Base-by-base conservation (phyloP, 2,329 filamentous ascomycete genomes). In the Fusarium piperis region DNA sequence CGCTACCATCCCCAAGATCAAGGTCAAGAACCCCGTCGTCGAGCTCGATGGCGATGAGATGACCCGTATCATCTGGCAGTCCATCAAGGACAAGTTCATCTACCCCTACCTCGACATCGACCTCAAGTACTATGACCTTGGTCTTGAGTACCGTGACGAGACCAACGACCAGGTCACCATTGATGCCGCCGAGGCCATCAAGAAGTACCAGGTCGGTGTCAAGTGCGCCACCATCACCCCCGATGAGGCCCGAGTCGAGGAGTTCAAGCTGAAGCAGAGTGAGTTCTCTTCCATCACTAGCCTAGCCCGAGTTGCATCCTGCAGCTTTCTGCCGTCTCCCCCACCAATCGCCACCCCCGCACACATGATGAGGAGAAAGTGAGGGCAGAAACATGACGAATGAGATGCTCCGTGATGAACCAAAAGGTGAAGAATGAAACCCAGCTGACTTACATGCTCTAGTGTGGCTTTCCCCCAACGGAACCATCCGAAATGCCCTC, bases 151-250 rank as follows among this genome's bases (percentile, higher is more conserved):
- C 89, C 93, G 96, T 81, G 95, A 99, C 83, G 85, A 97, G 89
- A 98, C 96, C 81, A 91, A 97, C 82, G 96, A 98, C 84, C 89
- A 98, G 87, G 95, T 99, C 84, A 99, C 96, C 71, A 83, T 95
- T 77, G 96, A 98, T 80, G 93, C 95, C 62, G 96, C 96, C 62
- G 94, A 97, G 86, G 96, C 96, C 46, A 98, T 98, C 87, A 95
- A 97, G 90, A 97, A 98, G 89, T 98, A 98, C 89, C 94, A 92
- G 67, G 96, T 99, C 62, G 96, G 95, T 83, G 94, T 99, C 86
- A 99, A 99, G 89, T 99, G 96, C 84, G 96, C 96, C 74, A 99
- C 96, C 82, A 99, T 99, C 86, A 99, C 96, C 46, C 96, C 96
- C 39, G 96, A 99, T 82, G 96, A 99, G 89, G 92, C 91, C 73